Percentiles rank a stretch among this genome's conserved stretches.
Evolutionary conservation across 805 yeast species (phyloP).

Genomic region (Grigorovia jiainica): DNA sequence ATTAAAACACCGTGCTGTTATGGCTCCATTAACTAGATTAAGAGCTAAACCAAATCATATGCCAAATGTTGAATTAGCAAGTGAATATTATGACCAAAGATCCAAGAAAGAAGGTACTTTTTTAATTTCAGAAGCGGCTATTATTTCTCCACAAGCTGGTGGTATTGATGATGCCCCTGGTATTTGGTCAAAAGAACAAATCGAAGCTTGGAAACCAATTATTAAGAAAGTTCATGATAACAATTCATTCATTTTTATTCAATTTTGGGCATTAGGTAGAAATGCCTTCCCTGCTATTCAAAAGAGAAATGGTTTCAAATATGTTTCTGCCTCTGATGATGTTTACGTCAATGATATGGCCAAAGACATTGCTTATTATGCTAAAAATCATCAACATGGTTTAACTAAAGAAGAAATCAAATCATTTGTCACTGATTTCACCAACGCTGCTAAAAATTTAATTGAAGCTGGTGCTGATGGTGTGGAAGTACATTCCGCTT

Average conservation of each 20-base stretch:
- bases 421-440: conserved; percentile 34
- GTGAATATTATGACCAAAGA: conserved; percentile 46
- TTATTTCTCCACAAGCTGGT: conserved; percentile 35
- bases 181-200: conserved; percentile 39
- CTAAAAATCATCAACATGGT: conserved; percentile 27
- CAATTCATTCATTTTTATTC: conserved; percentile 37
- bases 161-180: conserved; percentile 40
- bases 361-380: conserved; percentile 27
- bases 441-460: conserved; percentile 35
- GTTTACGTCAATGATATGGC: conserved; percentile 28
- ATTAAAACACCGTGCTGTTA: conserved; percentile 32
- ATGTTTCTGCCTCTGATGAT: conserved; percentile 33
- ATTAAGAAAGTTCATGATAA: conserved; percentile 42
- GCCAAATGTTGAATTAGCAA: conserved; percentile 36
- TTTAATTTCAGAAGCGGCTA: conserved; percentile 51
- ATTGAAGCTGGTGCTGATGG: conserved; percentile 41
- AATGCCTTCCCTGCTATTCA: conserved; percentile 32
- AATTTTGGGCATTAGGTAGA: conserved; percentile 44
- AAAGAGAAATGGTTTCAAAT: conserved; percentile 30
- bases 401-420: conserved; percentile 30
- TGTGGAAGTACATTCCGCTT: conserved; percentile 59
- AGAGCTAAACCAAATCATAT: conserved; percentile 33
- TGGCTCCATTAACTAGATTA: conserved; percentile 38
- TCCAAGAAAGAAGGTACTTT: conserved; percentile 50
- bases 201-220: conserved; percentile 41